A percentile compares a stretch with the other conserved stretches of the same genome.
phyloP scores from a whole-genome alignment of 129 eudicot species.

The Pittosporum tobira region DNA sequence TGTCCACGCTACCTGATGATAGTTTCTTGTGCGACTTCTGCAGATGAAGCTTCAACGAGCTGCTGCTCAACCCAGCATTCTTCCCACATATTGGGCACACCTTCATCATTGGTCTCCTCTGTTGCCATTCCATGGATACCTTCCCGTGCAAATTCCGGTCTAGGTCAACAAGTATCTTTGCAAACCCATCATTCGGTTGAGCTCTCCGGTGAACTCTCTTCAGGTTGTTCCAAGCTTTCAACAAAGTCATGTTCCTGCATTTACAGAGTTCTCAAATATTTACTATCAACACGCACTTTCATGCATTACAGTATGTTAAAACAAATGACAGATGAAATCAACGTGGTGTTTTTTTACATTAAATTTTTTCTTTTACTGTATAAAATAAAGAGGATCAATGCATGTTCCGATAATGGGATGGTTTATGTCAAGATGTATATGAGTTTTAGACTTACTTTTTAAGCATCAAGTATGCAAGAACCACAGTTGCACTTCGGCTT shows the following conservation, averaged over 20 bases:
- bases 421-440: background rate
- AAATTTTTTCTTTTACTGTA: no score
- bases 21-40: conserved; percentile 89
- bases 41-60: conserved; percentile 81
- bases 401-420: background rate
- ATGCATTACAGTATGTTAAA: background rate
- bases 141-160: conserved; percentile 71
- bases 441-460: conserved; percentile 55
- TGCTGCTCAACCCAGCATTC: conserved; percentile 87
- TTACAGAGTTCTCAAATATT: background rate
- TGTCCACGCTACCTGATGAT: conserved; percentile 93
- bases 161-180: conserved; percentile 62
- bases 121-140: conserved; percentile 98
- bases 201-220: conserved; percentile 85
- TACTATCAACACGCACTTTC: background rate
- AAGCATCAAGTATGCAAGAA: conserved; percentile 87
- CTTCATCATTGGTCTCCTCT: conserved; percentile 67
- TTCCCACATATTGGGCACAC: conserved; percentile 94
- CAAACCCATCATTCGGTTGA: conserved; percentile 97
- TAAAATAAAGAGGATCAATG: no score
- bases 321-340: background rate
- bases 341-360: no score
- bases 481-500: conserved; percentile 91
- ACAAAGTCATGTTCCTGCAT: conserved; percentile 64
- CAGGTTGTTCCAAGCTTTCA: conserved; percentile 75